phyloP scores from a whole-genome alignment of 2,329 filamentous ascomycete genomes.

The Neonectria magnoliae region DNA sequence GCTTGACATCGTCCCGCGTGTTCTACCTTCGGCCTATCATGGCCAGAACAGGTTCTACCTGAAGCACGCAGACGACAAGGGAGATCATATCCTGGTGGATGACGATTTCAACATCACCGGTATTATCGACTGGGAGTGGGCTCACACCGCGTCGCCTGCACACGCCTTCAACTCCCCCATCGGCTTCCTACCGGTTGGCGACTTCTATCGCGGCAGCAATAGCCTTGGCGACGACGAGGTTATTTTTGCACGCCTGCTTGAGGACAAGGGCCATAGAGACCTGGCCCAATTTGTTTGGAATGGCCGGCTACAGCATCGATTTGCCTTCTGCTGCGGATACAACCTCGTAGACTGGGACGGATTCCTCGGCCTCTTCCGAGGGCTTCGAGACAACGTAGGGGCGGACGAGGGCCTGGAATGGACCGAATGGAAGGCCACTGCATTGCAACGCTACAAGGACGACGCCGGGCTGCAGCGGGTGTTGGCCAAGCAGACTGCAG shows the following conservation, averaged over 20 bases:
- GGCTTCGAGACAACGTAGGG: constrained; percentile 48
- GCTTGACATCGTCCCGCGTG: constrained; percentile 47
- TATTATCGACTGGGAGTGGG: constrained; percentile 50
- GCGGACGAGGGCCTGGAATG: constrained; percentile 49
- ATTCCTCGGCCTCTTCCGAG: constrained; percentile 53
- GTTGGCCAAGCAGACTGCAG: constrained; percentile 22
- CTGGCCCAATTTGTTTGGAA: constrained; percentile 50
- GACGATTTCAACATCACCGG: no score
- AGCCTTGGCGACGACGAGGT: constrained; percentile 49
- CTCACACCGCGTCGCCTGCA: constrained; percentile 47
- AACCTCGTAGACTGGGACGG: constrained; percentile 54
- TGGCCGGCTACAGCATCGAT: constrained; percentile 51
- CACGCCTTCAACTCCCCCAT: constrained; percentile 56
- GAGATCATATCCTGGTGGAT: no score
- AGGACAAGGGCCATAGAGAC: constrained; percentile 47
- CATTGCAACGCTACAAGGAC: constrained; percentile 48
- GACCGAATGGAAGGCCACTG: constrained; percentile 50
- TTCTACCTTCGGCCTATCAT: constrained; percentile 36
- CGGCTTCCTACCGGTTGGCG: constrained; percentile 50
- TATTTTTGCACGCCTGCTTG: constrained; percentile 45
- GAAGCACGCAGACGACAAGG: no score
- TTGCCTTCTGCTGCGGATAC: constrained; percentile 55
- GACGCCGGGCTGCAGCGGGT: constrained; percentile 36
- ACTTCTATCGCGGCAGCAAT: constrained; percentile 52
- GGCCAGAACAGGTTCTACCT: no score